Base-by-base conservation (phyloP, 306 rosid species). In the Morella rubra region DNA sequence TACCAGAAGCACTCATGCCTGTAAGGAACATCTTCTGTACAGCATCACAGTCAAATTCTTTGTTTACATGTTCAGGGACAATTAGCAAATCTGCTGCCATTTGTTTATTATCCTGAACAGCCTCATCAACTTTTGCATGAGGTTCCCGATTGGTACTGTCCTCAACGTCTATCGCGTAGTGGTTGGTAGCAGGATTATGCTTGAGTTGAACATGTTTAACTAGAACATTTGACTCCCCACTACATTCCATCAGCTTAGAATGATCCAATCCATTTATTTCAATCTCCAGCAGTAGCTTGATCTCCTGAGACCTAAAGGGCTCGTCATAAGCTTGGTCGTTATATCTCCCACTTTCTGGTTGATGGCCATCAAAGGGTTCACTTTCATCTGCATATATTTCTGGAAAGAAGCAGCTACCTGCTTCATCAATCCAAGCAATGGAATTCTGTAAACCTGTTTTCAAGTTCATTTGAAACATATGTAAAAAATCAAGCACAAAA, bases 401-500 rank as follows among this genome's bases (percentile, higher is more conserved):
- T 7, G 98, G 98, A 86, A 95, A 95, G 87, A 90, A 95, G 86
- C 97, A 95, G 58, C 54, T 27, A 54, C 93, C 97, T 15, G 87
- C 77, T 76, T 89, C 97, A 81, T 95, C 98, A 76, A 95, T 95
- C 97, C 97, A 95, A 19, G 97, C 98, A 66, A 95, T 86, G 75
- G 90, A 91, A 20, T 84, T 83, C 67, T 86, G 91, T 70, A 80
- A 75, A 37, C 96, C 98, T 11, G 96, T 81, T 82, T 86, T 76
- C 81, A 92, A 72, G 84, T 95, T 90, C 88, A 95, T 55, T 55
- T 80, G 86, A 40, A 79, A 83, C 98, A 95, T 89, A 72, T 89
- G 95, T 82, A 95, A 76, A 81, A 95, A 90, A 79, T 95, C 93
- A 16, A 95, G 86, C 84, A 92, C 77, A 68, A 85, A 83, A 72